Evolutionary conservation across 78 protist genomes (phyloP).

Genomic region (Dictyostelium firmibasis): DNA sequence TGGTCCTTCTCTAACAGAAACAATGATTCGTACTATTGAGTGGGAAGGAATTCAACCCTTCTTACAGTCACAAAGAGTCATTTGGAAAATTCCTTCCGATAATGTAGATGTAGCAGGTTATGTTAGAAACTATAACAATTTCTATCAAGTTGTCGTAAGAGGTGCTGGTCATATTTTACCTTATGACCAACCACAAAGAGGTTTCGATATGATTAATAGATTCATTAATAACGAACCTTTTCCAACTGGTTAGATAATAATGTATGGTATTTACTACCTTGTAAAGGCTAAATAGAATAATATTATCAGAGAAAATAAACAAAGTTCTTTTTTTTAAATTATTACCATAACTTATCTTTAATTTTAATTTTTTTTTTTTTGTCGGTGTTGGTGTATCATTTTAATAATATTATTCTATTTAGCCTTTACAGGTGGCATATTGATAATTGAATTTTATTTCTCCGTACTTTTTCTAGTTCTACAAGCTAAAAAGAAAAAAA

Average conservation of each 20-base stretch:
- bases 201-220: slow-evolving; percentile 51
- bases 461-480: too few relatives aligned
- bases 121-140: slow-evolving; percentile 55
- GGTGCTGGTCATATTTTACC: slow-evolving; percentile 90
- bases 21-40: slow-evolving; percentile 32
- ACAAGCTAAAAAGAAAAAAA: too few relatives aligned
- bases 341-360: too few relatives aligned
- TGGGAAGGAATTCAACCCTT: slow-evolving; percentile 55
- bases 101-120: slow-evolving; percentile 77
- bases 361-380: too few relatives aligned
- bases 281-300: too few relatives aligned
- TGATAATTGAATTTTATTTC: too few relatives aligned
- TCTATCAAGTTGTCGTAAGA: slow-evolving; percentile 71
- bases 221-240: slow-evolving; percentile 37
- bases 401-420: too few relatives aligned
- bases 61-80: background rate
- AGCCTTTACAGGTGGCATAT: too few relatives aligned
- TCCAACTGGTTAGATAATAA: background rate
- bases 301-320: too few relatives aligned
- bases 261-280: too few relatives aligned
- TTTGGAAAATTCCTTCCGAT: slow-evolving; percentile 61
- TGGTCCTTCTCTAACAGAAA: slow-evolving; percentile 56
- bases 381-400: too few relatives aligned
- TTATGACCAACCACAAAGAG: slow-evolving; percentile 72
- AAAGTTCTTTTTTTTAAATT: too few relatives aligned